Conservation (phyloP, 108 stramenopile genomes). For the Poteriospumella lacustris region DNA sequence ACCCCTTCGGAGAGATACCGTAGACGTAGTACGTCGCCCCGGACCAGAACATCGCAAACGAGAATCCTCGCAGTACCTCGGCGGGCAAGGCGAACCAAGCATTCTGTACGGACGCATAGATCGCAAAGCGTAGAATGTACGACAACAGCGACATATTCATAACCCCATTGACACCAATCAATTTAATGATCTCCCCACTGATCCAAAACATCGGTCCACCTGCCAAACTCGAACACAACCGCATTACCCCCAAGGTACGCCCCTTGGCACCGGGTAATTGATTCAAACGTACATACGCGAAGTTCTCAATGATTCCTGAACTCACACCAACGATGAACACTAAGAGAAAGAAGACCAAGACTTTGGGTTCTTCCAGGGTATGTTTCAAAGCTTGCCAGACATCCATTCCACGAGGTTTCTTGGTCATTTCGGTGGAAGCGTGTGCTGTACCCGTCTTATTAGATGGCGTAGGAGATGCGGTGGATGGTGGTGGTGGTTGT, state of each 20-base stretch:
- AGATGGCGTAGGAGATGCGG: too few relatives aligned
- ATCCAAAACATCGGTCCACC: slow-evolving; percentile 88
- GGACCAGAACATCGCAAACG: slow-evolving; percentile 88
- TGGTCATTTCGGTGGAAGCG: not conserved
- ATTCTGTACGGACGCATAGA: slow-evolving; percentile 75
- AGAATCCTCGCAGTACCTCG: slow-evolving; percentile 79
- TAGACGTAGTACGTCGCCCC: slow-evolving; percentile 82
- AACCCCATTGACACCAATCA: slow-evolving; percentile 72
- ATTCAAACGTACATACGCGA: slow-evolving; percentile 84
- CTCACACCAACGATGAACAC: slow-evolving; percentile 56
- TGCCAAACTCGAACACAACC: slow-evolving; percentile 73
- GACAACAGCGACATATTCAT: slow-evolving; percentile 67
- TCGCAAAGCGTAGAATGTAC: slow-evolving; percentile 75
- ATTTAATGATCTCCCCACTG: slow-evolving; percentile 68
- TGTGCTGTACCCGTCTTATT: too few relatives aligned
- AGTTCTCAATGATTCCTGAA: slow-evolving; percentile 89
- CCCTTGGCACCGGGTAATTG: slow-evolving; percentile 76
- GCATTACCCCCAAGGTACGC: slow-evolving; percentile 73
- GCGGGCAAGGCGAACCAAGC: slow-evolving; percentile 83
- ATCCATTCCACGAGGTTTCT: not conserved
- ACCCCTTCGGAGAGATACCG: slow-evolving; percentile 74
- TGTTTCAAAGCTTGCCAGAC: not conserved
- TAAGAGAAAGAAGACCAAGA: not conserved
- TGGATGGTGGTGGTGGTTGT: too few relatives aligned
- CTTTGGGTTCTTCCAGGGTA: not conserved